Conservation (phyloP, 2,329 filamentous ascomycete species). For the Cytospora mali region DNA sequence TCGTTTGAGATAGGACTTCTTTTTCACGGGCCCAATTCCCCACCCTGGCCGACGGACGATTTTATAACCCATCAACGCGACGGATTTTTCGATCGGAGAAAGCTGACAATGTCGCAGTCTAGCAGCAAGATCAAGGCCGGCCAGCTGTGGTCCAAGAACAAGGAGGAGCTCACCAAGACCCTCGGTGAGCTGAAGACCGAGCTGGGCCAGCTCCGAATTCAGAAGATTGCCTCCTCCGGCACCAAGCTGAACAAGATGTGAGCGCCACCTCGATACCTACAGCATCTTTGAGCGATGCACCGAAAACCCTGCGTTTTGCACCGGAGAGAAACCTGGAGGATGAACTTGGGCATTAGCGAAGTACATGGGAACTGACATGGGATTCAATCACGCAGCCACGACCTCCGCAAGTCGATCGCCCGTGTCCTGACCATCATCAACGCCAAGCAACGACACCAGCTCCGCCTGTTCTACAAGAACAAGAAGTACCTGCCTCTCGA, state of each 20-base stretch:
- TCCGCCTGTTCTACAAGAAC: slow-evolving; percentile 99
- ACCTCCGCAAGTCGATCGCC: slow-evolving; percentile 99
- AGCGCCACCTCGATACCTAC: slow-evolving; percentile 40
- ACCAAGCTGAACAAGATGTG: slow-evolving; percentile 99
- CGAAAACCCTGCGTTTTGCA: not conserved
- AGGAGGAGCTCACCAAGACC: slow-evolving; percentile 96
- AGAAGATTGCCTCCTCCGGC: slow-evolving; percentile 95
- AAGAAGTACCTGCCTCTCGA: slow-evolving; percentile 99
- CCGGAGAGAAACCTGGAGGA: not conserved
- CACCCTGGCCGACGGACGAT: slow-evolving; percentile 13
- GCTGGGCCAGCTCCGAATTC: slow-evolving; percentile 93
- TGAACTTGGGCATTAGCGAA: slow-evolving; percentile 15
- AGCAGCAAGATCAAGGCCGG: slow-evolving; percentile 84
- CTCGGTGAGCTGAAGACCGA: slow-evolving; percentile 94
- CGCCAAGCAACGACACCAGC: slow-evolving; percentile 97
- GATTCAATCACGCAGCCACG: slow-evolving; percentile 67
- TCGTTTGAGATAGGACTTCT: slow-evolving; percentile 8
- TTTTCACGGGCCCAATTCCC: slow-evolving; percentile 8
- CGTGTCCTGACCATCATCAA: slow-evolving; percentile 99
- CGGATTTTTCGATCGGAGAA: not conserved
- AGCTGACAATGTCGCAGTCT: slow-evolving; percentile 51
- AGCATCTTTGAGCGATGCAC: slow-evolving; percentile 18
- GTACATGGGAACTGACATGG: slow-evolving; percentile 31
- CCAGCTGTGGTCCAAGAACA: slow-evolving; percentile 98
- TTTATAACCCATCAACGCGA: not conserved